Evolutionary conservation across 371 early-diverging fungal genomes (phyloP).

Genomic region (Rhizopus sp.): DNA sequence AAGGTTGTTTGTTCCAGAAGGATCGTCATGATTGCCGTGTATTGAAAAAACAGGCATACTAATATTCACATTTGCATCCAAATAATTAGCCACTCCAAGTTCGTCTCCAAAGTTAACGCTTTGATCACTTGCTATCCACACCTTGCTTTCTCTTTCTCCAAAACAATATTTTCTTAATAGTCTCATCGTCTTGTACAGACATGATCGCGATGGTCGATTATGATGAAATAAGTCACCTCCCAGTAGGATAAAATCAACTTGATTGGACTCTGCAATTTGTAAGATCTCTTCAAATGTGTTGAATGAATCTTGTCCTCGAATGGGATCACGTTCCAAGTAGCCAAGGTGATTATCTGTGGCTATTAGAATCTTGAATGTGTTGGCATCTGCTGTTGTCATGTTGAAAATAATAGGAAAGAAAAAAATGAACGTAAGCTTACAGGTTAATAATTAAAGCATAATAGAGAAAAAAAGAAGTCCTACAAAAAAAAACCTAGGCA

Average conservation of each 20-base stretch:
- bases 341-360: constrained; percentile 99
- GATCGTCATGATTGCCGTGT: constrained; percentile 99
- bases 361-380: constrained; percentile 59
- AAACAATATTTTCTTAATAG: constrained; percentile 84
- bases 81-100: constrained; percentile 76
- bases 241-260: constrained; percentile 95
- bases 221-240: constrained; percentile 99
- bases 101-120: constrained; percentile 70
- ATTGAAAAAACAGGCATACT: constrained; percentile 94
- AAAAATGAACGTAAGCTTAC: not conserved
- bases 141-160: constrained; percentile 74
- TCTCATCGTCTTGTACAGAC: constrained; percentile 75
- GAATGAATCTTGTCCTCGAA: constrained; percentile 93
- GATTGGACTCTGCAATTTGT: constrained; percentile 65
- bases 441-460: not conserved
- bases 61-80: constrained; percentile 90
- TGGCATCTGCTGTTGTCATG: constrained; percentile 6
- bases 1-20: constrained; percentile 82
- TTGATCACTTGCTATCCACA: constrained; percentile 81
- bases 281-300: constrained; percentile 95
- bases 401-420: not conserved
- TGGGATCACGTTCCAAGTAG: constrained; percentile 93
- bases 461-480: not conserved
- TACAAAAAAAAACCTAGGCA: not conserved
- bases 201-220: constrained; percentile 91